Evolutionary conservation across 2,329 filamentous ascomycete genomes (phyloP), one percentile per base, ranked within the genome.

Genomic region (Metarhizium sp.): DNA sequence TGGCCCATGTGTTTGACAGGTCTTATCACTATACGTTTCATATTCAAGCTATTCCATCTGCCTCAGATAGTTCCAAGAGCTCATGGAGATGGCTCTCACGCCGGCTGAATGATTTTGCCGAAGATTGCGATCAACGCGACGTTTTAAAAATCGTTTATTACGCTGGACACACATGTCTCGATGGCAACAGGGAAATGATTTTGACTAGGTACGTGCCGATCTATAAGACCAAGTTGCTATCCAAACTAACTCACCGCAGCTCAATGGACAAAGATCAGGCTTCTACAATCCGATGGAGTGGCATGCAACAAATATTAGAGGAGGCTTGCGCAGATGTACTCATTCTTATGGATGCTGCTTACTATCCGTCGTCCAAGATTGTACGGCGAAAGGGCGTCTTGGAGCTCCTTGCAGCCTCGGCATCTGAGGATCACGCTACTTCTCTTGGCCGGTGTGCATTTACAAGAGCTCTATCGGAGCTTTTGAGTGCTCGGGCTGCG

Each of bases 141-240:
- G 75, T 78, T 20, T 64, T 84, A 55, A 83, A 83, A 62, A 76
- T 84, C 55, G 74, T 84, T 50, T 82, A 80, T 63, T 84, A 84
- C 61, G 76, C 73, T 14, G 80, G 80, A 6, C 72, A 78, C 55
- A 80, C 75, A 45, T 79, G 76, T 60, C 67, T 83, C 30, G 77
- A 83, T 59, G 73, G 71, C 6, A 76, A 82, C 55, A 71, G 78
- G 48, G 78, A 82, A 59, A 81, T 82, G 78, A 72, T 81, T 36
- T 69, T 84, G 45, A 73, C 79, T 47, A 82, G 79, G 80, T 81
- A 66, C 57, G 70, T 60, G 43, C 30, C 10, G 10, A n/a, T 34
- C 14, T 25, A 40, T 14, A 5, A 68, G 57, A 68, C 58, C 50
- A 46, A 20, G 14, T 32, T 25, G 30, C 6, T 6, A 30, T 16